Base-by-base conservation (phyloP, 352 stramenopile species). In the Blastocystis sp. region DNA sequence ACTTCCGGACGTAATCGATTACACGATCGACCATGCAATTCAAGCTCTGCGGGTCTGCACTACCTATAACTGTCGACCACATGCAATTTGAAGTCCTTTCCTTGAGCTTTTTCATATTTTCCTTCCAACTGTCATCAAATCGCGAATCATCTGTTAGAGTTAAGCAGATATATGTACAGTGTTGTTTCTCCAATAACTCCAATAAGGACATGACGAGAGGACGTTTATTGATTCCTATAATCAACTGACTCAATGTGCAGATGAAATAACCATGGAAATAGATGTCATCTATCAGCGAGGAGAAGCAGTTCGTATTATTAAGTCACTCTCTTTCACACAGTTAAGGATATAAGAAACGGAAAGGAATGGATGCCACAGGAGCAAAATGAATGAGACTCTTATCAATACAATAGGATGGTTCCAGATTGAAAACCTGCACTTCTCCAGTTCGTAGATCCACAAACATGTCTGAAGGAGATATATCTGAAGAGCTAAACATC, bases 261-360 rank as follows among this genome's bases (percentile, higher is more conserved):
- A 33, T 6, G 56, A 15, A 62, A 62, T n/a, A 33, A 62, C 56
- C 56, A 13, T 33, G 19, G 5, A 15, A 33, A 7, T 33, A 13
- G 6, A 62, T 33, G 15, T 33, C 56, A 62, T 62, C 56, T 15
- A 62, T n/a, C 15, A 62, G 15, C 6, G 56, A 13, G 19, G 27
- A n/a, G 13, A 62, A 62, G 13, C 56, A 62, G 15, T 33, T n/a
- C 19, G 19, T 62, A 7, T 5, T 9, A 22, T 37, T 33, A 76
- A 44, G 64, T 7, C 19, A 37, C 22, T 53, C 5, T 15, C 13
- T 13, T 51, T 53, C 15, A 44, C 30, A 48, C 33, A 53, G 15
- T 3, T 15, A 76, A 76, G 64, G 64, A 76, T 76, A 76, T 76
- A 44, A 30, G 19, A 76, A 30, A 27, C 64, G 64, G 64, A 76